Base-by-base conservation (phyloP, 1,284 basidiomycete species). In the Phellopilus nigrolimitatus region DNA sequence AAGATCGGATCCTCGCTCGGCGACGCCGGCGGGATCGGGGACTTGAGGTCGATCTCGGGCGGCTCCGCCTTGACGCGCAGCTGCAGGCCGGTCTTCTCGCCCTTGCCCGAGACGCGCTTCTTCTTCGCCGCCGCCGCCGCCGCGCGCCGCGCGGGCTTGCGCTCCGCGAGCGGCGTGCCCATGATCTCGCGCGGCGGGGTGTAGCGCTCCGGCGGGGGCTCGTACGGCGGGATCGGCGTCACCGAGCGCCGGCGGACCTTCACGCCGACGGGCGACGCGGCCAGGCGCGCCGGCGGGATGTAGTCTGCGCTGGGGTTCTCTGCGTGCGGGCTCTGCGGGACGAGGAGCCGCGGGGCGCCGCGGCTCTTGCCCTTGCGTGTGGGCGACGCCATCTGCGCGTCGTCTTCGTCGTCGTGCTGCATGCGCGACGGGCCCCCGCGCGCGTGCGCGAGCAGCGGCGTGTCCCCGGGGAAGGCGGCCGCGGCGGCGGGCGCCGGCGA, bases 1-100 rank as follows among this genome's bases (percentile, higher is more conserved):
- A 88, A 66, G 0, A 88, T 63, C 0, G 86, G 86, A 59, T 88
- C 85, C 40, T 88, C 85, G 1, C 78, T 77, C 0, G 85, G 86
- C 49, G 83, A 86, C 0, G 83, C 71, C 1, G 85, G 86, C 3
- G 83, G 80, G 54, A 78, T 71, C 2, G 80, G 79, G 9, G 63
- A 68, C 43, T 64, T 72, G 24, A 84, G 64, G 59, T 85, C 77
- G 55, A 86, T 70, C n/a, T 78, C 75, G 0, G 83, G 82, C 4
- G 75, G 72, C 57, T 87, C 82, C 54, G 68, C 75, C 70, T 85
- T 85, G 58, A 82, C 67, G 4, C 64, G 57, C 36, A 71, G 43
- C 5, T 60, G 50, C 21, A 54, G 42, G 25, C 62, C 60, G 31
- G 66, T 60, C 51, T 62, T 61, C 56, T 64, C 61, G 37, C 47